Percentiles rank a stretch among this genome's conserved stretches.
These are phyloP conservation scores for Starmerella riodocensis DNA, from an alignment of 805 yeast genomes.

Conservation along the genomic window DNA sequence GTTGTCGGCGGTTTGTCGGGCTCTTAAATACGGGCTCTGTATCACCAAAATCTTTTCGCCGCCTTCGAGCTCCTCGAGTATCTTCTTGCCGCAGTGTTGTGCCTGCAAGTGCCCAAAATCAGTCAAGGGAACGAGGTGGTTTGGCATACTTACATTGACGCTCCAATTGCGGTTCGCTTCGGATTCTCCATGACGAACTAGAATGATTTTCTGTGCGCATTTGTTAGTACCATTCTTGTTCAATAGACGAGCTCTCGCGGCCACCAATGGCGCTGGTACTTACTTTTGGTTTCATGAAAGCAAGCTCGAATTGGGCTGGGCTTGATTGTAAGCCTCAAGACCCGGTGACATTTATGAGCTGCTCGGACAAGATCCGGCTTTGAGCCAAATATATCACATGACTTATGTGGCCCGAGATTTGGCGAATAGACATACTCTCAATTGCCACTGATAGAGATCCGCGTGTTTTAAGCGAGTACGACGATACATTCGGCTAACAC, in stretches of 20 bases:
- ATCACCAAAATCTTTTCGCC: slow-evolving; percentile 57
- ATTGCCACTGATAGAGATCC: too few relatives aligned
- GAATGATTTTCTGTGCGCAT: slow-evolving; percentile 54
- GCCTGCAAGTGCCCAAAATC: slow-evolving; percentile 46
- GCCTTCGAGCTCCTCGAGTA: slow-evolving; percentile 30
- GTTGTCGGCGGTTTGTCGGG: slow-evolving; percentile 71
- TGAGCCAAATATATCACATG: too few relatives aligned
- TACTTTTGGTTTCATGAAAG: slow-evolving; percentile 16
- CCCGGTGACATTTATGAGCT: too few relatives aligned
- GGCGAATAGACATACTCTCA: too few relatives aligned
- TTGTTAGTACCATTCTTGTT: background rate
- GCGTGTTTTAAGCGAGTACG: too few relatives aligned
- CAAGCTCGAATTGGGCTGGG: too few relatives aligned
- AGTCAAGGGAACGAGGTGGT: slow-evolving; percentile 68
- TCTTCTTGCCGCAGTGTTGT: slow-evolving; percentile 26
- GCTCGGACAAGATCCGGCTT: too few relatives aligned
- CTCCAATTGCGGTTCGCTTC: slow-evolving; percentile 79
- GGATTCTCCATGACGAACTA: slow-evolving; percentile 86
- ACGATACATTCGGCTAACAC: too few relatives aligned
- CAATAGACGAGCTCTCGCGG: too few relatives aligned
- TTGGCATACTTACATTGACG: slow-evolving; percentile 65
- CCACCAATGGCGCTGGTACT: background rate
- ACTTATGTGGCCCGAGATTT: too few relatives aligned
- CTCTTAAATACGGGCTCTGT: slow-evolving; percentile 75
- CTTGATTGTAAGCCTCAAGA: too few relatives aligned